A percentile compares a stretch with the other conserved stretches of the same genome.
Conservation (phyloP, 768 basidiomycete genomes). For the Auricularia heimuer region DNA sequence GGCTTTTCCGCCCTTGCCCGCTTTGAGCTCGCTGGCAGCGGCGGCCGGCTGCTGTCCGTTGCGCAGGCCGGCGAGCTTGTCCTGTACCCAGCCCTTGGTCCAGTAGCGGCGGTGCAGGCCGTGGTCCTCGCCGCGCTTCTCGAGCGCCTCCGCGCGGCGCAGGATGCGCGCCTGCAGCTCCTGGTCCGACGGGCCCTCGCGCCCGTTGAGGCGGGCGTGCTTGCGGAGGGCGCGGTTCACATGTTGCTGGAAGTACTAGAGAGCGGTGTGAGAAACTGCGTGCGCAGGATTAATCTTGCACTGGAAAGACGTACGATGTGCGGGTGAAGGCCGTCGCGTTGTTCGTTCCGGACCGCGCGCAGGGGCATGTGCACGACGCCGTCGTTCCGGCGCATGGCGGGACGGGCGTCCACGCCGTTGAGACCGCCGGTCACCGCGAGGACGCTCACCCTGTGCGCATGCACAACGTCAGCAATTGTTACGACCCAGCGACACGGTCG, state of each 20-base stretch:
- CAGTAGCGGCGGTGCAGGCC: background rate
- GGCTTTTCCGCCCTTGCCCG: slow-evolving; percentile 1
- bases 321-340: slow-evolving; percentile 29
- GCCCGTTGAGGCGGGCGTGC: slow-evolving; percentile 60
- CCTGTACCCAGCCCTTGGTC: background rate
- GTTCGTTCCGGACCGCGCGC: slow-evolving; percentile 23
- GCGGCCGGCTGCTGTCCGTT: background rate
- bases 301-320: slow-evolving; percentile 27
- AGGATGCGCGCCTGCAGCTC: slow-evolving; percentile 35
- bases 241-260: slow-evolving; percentile 57
- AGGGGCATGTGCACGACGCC: slow-evolving; percentile 35
- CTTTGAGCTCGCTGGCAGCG: background rate
- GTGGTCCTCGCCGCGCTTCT: slow-evolving; percentile 7
- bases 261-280: background rate
- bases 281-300: too few relatives aligned
- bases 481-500: slow-evolving; percentile 25
- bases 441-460: slow-evolving; percentile 42
- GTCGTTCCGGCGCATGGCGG: slow-evolving; percentile 20
- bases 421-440: slow-evolving; percentile 19
- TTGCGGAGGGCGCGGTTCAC: slow-evolving; percentile 57
- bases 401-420: slow-evolving; percentile 33
- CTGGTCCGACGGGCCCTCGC: slow-evolving; percentile 36
- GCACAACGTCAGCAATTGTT: slow-evolving; percentile 45
- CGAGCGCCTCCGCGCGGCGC: background rate
- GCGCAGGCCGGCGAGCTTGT: slow-evolving; percentile 18